Percentiles rank a stretch among this genome's conserved stretches.
These are phyloP conservation scores for Dittrichia graveolens DNA, from an alignment of 129 eudicot species.

Conservation along the genomic window DNA sequence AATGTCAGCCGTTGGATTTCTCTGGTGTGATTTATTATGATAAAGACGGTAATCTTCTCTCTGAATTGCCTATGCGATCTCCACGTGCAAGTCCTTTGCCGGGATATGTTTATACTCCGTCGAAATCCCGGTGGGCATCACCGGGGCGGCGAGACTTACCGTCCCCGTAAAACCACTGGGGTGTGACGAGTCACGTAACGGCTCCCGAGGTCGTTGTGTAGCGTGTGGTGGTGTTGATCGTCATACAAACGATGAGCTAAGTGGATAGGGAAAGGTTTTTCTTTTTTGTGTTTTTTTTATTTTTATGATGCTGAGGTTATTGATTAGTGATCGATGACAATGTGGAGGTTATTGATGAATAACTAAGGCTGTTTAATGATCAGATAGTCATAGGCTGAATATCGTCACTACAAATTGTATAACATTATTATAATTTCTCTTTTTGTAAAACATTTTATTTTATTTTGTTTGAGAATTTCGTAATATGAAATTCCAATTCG, in stretches of 20 bases:
- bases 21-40: slow-evolving; percentile 39
- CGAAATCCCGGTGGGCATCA: slow-evolving; percentile 16
- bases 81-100: slow-evolving; percentile 39
- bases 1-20: slow-evolving; percentile 39
- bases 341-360: background rate
- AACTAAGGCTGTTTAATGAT: background rate
- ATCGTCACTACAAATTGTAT: too few species aligned
- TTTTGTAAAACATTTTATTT: background rate
- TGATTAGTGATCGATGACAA: background rate
- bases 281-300: too few species aligned
- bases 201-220: too few species aligned
- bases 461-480: background rate
- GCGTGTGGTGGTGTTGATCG: too few species aligned
- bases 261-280: too few species aligned
- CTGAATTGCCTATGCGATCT: slow-evolving; percentile 45
- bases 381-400: too few species aligned
- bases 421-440: too few species aligned
- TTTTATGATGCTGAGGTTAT: too few species aligned
- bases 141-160: slow-evolving; percentile 16
- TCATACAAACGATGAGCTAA: too few species aligned
- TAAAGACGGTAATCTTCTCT: slow-evolving; percentile 28
- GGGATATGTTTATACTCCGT: slow-evolving; percentile 18
- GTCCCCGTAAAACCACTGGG: background rate
- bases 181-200: too few species aligned
- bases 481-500: slow-evolving; percentile 4